Evolutionary conservation across 441 rosid genomes (phyloP), one percentile per base, ranked within the genome.

Genomic region (Omphalea diandra): DNA sequence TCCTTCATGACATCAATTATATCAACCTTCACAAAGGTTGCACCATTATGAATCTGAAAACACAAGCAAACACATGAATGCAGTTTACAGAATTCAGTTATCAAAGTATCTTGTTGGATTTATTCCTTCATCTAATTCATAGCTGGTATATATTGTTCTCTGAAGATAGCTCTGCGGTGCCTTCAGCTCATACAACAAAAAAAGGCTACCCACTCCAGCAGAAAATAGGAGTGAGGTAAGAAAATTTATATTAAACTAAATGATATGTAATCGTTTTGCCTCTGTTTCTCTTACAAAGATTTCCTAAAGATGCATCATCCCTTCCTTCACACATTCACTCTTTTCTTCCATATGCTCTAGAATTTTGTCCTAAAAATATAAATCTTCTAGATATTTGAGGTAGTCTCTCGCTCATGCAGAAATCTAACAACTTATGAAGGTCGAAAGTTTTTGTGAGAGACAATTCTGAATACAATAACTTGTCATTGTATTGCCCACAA

Each of bases 1-100:
- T 92, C 96, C 86, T 89, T 89, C 71, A 58, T 73, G 57, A 87
- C 43, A 76, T 88, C 75, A 35, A 90, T 67, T 86, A 88, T 94
- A 87, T 94, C 98, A 63, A 94, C 84, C 84, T 88, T 92, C 63
- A 94, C 83, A 74, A 87, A 85, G 14, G 97, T 92, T 36, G 99
- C 97, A 71, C 98, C 97, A 70, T 90, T 85, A 36, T 85, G 94
- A 59, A 86, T 77, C 99, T 94, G 84, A 79, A 73, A 69, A 66
- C 69, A 73, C 27, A 75, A 43, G 50, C 62, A 75, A 71, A 71
- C 24, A 32, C 27, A 76, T 74, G 69, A 41, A 71, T 33, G 43
- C 14, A 58, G 36, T 63, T 7, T 35, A 46, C 44, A 52, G 10
- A 40, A n/a, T n/a, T n/a, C n/a, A n/a, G n/a, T n/a, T n/a, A n/a